Evolutionary conservation across 2,329 filamentous ascomycete species (phyloP).

Genomic region (Pseudocercospora crystallina): DNA sequence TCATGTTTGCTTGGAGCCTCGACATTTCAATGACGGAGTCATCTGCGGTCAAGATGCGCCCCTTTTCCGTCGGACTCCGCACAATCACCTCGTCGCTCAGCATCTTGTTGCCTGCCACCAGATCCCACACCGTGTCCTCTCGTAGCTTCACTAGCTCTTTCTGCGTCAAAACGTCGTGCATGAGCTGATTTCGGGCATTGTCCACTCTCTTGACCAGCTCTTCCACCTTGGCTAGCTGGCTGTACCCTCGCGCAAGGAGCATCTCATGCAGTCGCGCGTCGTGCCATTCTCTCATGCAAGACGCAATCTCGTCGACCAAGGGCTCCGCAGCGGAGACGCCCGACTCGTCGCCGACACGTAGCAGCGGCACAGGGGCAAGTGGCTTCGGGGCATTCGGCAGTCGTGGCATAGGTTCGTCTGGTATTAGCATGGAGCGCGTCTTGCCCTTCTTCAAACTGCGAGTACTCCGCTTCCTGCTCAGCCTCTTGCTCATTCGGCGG

Average conservation of each 20-base stretch:
- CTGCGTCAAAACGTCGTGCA: conserved; percentile 88
- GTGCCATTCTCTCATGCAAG: conserved; percentile 96
- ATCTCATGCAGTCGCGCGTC: conserved; percentile 94
- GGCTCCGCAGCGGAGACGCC: conserved; percentile 86
- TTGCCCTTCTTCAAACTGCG: conserved; percentile 26
- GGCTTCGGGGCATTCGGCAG: conserved; percentile 73
- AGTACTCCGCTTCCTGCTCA: conserved; percentile 31
- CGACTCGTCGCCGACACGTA: conserved; percentile 96
- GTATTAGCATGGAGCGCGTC: conserved; percentile 18
- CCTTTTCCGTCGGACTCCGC: conserved; percentile 77
- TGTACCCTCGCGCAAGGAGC: conserved; percentile 78
- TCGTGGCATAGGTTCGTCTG: conserved; percentile 44
- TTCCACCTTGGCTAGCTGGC: conserved; percentile 76
- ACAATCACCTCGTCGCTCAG: conserved; percentile 94
- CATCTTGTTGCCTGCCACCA: conserved; percentile 91
- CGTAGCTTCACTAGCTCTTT: conserved; percentile 79
- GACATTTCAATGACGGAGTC: conserved; percentile 92
- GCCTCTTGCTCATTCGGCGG: conserved; percentile 30
- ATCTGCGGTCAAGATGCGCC: conserved; percentile 83
- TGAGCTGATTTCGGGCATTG: conserved; percentile 79
- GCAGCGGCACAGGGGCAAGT: conserved; percentile 89
- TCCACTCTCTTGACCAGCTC: conserved; percentile 80
- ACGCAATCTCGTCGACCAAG: conserved; percentile 94
- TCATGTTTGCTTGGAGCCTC: conserved; percentile 92
- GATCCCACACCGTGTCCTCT: conserved; percentile 91